Evolutionary conservation across 2,329 filamentous ascomycete genomes (phyloP).

Genomic region (Ambrosiella cleistominuta): DNA sequence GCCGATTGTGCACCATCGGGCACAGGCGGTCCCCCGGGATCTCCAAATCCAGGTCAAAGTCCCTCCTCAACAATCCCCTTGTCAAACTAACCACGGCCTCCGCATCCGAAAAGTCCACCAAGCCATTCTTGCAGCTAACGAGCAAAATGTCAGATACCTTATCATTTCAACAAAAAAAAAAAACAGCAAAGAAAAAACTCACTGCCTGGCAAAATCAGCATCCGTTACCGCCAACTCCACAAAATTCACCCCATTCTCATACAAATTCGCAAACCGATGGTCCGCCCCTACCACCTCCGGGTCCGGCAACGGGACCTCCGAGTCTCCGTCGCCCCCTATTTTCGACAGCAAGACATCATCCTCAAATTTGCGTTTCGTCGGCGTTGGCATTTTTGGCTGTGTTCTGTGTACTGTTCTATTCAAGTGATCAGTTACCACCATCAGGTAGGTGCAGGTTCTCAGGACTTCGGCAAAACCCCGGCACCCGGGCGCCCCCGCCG

Average conservation of each 20-base stretch:
- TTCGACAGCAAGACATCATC: too few relatives aligned
- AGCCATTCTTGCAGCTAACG: neutral
- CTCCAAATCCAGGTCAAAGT: neutral
- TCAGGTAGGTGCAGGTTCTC: too few relatives aligned
- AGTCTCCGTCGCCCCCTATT: too few relatives aligned
- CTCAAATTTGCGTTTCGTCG: too few relatives aligned
- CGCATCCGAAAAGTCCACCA: neutral
- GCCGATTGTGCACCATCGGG: constrained; percentile 40
- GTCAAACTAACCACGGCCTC: neutral
- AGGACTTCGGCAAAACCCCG: too few relatives aligned
- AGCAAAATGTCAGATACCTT: neutral
- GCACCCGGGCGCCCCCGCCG: neutral
- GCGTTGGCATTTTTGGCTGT: too few relatives aligned
- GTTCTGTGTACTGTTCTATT: too few relatives aligned
- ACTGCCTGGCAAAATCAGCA: too few relatives aligned
- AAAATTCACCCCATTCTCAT: neutral
- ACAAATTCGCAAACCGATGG: neutral
- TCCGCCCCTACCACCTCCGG: neutral
- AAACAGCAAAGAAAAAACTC: too few relatives aligned
- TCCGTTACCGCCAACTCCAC: neutral
- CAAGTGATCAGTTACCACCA: too few relatives aligned
- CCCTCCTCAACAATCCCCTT: neutral
- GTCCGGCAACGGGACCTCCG: neutral
- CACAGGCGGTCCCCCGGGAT: neutral
- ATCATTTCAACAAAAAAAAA: too few relatives aligned